Evolutionary conservation across 768 basidiomycete genomes (phyloP).

Genomic region (Leucosporidium creatinivorum): DNA sequence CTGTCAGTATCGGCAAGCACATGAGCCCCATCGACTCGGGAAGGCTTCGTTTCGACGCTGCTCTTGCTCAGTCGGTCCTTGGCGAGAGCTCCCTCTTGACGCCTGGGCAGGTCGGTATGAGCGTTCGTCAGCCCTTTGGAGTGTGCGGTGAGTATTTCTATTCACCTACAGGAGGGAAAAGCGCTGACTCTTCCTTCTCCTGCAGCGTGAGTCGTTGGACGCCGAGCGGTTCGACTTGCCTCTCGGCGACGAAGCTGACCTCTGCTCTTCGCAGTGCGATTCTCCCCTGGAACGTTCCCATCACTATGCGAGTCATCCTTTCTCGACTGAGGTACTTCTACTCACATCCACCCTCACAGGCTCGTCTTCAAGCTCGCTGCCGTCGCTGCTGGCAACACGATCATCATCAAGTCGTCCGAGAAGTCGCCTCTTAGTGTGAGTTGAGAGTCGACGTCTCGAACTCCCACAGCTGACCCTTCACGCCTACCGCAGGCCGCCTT

Average conservation of each 20-base stretch:
- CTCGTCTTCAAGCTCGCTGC: constrained; percentile 31
- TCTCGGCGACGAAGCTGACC: background rate
- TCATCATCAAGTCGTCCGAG: constrained; percentile 35
- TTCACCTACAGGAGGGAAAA: background rate
- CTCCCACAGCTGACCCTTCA: background rate
- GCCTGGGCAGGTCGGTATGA: constrained; percentile 19
- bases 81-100: constrained; percentile 17
- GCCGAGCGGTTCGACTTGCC: too few species aligned
- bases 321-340: background rate
- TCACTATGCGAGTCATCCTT: constrained; percentile 19
- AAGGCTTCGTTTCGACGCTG: background rate
- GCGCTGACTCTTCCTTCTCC: background rate
- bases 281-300: constrained; percentile 32
- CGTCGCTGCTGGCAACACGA: constrained; percentile 35
- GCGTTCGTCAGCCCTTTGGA: constrained; percentile 27
- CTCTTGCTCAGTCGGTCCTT: constrained; percentile 9
- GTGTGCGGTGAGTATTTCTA: constrained; percentile 14
- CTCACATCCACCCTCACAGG: background rate
- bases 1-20: background rate
- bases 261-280: background rate
- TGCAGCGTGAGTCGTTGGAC: too few species aligned
- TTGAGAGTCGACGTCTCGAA: background rate
- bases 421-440: constrained; percentile 14
- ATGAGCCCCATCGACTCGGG: background rate
- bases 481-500: background rate